A percentile compares a stretch with the other conserved stretches of the same genome.
phyloP scores from a whole-genome alignment of 2,329 filamentous ascomycete genomes.

The Ceratocystis albifundus region DNA sequence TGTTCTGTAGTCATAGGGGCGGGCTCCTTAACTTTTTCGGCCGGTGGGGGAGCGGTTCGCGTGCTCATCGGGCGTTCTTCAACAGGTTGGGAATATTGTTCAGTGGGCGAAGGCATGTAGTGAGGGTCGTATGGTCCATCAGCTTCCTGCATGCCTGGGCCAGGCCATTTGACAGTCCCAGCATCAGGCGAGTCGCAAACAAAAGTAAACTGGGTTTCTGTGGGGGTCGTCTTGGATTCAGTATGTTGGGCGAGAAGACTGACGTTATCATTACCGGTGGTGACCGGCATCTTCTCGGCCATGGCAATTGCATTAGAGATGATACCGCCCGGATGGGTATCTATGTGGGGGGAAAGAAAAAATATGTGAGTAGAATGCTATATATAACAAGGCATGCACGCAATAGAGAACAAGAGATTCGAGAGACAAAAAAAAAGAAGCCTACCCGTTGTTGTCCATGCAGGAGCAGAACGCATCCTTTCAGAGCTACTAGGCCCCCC shows the following conservation, averaged over 20 bases:
- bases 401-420: background rate
- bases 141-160: conserved; percentile 32
- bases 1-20: conserved; percentile 18
- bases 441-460: conserved; percentile 8
- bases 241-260: conserved; percentile 64
- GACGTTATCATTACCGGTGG: conserved; percentile 62
- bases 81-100: conserved; percentile 23
- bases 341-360: background rate
- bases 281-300: conserved; percentile 56
- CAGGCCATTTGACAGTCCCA: conserved; percentile 65
- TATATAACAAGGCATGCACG: background rate
- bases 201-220: conserved; percentile 88
- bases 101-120: conserved; percentile 25
- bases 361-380: conserved; percentile 22
- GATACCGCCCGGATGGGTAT: conserved; percentile 55
- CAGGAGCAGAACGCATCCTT: conserved; percentile 26
- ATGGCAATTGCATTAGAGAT: conserved; percentile 88
- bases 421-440: background rate
- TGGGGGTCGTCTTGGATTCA: conserved; percentile 48
- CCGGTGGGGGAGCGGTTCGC: background rate
- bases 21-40: conserved; percentile 9
- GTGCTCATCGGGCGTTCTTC: background rate
- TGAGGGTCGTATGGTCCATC: conserved; percentile 21
- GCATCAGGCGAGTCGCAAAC: conserved; percentile 85
- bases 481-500: conserved; percentile 36